These are phyloP conservation scores for Metschnikowia peoriensis DNA, from an alignment of 805 yeast genomes.

Conservation along the genomic window DNA sequence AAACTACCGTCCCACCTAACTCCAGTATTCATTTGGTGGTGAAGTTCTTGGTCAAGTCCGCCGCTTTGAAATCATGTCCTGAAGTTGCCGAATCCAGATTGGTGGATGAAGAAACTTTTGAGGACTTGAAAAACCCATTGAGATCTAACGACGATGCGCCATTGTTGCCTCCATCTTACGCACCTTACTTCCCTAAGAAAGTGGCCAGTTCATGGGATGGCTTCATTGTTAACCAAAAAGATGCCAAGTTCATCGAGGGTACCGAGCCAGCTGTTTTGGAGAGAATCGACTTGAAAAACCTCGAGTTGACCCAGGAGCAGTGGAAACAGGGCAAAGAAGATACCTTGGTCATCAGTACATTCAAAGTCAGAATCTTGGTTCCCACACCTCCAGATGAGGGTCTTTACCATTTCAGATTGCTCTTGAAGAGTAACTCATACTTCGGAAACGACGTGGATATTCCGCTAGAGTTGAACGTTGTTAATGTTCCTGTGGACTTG, in stretches of 20 bases:
- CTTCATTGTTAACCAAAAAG: conserved; percentile 68
- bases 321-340: conserved; percentile 43
- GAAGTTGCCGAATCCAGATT: conserved; percentile 40
- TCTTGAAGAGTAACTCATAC: conserved; percentile 70
- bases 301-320: conserved; percentile 51
- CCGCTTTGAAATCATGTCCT: conserved; percentile 60
- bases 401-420: conserved; percentile 62
- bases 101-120: conserved; percentile 61
- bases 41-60: conserved; percentile 73
- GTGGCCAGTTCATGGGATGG: conserved; percentile 62
- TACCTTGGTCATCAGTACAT: conserved; percentile 57
- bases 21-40: conserved; percentile 73
- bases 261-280: conserved; percentile 51
- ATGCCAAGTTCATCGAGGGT: conserved; percentile 71
- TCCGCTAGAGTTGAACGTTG: conserved; percentile 69
- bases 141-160: conserved; percentile 67
- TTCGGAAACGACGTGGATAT: conserved; percentile 79
- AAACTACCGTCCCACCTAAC: conserved; percentile 56
- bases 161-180: conserved; percentile 56
- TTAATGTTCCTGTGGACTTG: conserved; percentile 39
- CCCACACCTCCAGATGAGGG: conserved; percentile 80
- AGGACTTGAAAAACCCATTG: conserved; percentile 69
- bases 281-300: conserved; percentile 53
- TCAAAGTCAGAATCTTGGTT: conserved; percentile 67
- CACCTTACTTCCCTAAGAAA: conserved; percentile 72